phyloP scores from a whole-genome alignment of 139 green algal species.

The Coelastrella sp. region DNA sequence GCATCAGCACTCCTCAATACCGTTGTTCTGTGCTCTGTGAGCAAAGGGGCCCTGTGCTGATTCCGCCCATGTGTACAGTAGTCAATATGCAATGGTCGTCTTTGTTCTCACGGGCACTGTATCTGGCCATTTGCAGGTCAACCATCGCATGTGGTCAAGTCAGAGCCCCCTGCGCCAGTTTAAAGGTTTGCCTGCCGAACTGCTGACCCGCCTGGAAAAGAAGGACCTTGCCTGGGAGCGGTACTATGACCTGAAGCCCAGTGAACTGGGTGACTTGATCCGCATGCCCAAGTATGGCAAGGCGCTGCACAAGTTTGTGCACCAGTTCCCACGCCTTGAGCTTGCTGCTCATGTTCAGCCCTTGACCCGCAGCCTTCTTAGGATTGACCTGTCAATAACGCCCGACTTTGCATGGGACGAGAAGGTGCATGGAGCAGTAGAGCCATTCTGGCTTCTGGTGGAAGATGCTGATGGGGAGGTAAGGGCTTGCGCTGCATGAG shows the following conservation, averaged over 20 bases:
- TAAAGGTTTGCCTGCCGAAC: conserved; percentile 77
- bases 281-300: conserved; percentile 96
- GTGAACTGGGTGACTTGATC: conserved; percentile 96
- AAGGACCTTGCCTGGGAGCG: conserved; percentile 96
- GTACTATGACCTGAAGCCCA: conserved; percentile 94
- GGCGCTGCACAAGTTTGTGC: conserved; percentile 92
- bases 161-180: conserved; percentile 95
- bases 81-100: no score
- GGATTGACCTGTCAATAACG: conserved; percentile 97
- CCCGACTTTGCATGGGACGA: conserved; percentile 98
- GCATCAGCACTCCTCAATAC: no score
- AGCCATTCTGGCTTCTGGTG: conserved; percentile 98
- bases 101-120: neutral
- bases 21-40: no score
- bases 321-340: conserved; percentile 96
- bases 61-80: no score
- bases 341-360: conserved; percentile 95
- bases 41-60: no score
- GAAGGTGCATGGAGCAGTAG: conserved; percentile 89
- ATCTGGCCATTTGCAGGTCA: neutral
- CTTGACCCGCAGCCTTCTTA: conserved; percentile 93
- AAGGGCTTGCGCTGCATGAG: no score
- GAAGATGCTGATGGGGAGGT: conserved; percentile 90
- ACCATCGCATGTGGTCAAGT: conserved; percentile 90
- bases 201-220: conserved; percentile 48